Evolutionary conservation across 352 stramenopile genomes (phyloP).

Genomic region (Aphanomyces stellatus): DNA sequence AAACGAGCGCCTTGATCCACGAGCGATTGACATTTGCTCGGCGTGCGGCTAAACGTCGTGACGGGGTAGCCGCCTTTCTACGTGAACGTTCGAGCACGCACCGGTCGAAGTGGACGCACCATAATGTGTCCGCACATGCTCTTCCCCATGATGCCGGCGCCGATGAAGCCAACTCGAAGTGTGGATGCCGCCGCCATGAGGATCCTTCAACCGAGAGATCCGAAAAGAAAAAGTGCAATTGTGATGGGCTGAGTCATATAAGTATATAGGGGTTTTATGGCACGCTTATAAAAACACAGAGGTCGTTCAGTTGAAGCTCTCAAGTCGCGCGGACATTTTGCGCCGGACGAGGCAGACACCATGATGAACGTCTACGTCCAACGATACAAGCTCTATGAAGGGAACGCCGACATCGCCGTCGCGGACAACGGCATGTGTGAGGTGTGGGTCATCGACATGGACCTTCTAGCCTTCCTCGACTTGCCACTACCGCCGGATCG

Average conservation of each 20-base stretch:
- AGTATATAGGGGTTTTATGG: no score
- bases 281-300: no score
- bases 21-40: slow-evolving; percentile 68
- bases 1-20: slow-evolving; percentile 70
- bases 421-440: neutral
- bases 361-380: neutral
- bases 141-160: slow-evolving; percentile 80
- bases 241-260: no score
- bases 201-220: no score
- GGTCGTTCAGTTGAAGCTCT: no score
- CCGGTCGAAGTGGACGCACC: slow-evolving; percentile 27
- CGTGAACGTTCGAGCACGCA: neutral
- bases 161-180: slow-evolving; percentile 70
- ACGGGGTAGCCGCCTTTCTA: slow-evolving; percentile 77
- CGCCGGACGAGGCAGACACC: no score
- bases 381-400: slow-evolving; percentile 1
- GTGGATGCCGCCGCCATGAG: no score
- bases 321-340: no score
- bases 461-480: neutral
- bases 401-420: neutral
- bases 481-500: neutral
- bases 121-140: slow-evolving; percentile 85
- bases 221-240: no score
- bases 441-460: neutral
- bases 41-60: slow-evolving; percentile 80